Conservation (phyloP, 2,329 filamentous ascomycete genomes). For the Colletotrichum sp. region DNA sequence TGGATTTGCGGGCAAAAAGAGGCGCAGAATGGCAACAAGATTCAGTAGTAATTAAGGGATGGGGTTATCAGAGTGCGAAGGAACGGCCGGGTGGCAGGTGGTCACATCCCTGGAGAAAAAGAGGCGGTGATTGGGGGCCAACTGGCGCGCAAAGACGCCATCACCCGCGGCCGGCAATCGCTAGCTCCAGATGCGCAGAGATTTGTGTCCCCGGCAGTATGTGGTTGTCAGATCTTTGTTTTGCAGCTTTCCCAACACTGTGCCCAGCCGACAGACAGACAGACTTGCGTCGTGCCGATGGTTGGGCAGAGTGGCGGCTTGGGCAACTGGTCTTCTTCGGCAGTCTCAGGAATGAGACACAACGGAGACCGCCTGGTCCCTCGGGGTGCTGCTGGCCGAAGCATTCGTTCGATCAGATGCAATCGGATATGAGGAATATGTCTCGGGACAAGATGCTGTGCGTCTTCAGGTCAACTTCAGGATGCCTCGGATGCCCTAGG, state of each 20-base stretch:
- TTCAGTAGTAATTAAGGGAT: background rate
- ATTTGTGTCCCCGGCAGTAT: conserved; percentile 5
- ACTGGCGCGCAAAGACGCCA: background rate
- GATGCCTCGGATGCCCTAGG: background rate
- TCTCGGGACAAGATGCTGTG: background rate
- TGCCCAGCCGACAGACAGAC: background rate
- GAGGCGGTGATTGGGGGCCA: background rate
- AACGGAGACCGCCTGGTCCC: background rate
- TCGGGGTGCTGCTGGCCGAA: background rate
- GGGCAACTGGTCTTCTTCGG: background rate
- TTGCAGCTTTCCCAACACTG: background rate
- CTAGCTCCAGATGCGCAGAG: background rate
- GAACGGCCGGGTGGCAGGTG: background rate
- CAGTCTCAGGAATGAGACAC: background rate
- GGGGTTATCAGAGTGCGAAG: background rate
- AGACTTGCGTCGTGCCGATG: background rate
- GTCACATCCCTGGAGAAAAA: background rate
- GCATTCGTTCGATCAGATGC: background rate
- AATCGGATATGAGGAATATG: background rate
- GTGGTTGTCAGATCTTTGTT: background rate
- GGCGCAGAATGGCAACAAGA: background rate
- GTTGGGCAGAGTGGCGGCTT: background rate
- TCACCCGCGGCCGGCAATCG: conserved; percentile 4
- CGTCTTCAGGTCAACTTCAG: background rate
- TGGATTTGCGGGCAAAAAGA: background rate